phyloP scores from a whole-genome alignment of 352 stramenopile species.

The Phytophthora europaea region DNA sequence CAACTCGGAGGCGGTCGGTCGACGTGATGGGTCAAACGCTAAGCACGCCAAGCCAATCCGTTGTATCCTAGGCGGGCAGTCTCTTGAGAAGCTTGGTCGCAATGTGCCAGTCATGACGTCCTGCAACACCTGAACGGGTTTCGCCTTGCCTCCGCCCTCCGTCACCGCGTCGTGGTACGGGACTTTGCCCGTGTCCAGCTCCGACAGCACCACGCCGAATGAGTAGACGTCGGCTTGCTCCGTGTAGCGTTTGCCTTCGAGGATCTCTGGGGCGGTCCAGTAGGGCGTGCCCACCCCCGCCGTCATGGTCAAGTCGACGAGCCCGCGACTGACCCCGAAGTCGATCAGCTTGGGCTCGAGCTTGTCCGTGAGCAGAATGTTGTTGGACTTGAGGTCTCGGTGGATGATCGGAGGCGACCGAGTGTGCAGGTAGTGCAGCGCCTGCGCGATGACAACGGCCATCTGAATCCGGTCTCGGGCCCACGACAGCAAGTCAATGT shows the following conservation, averaged over 20 bases:
- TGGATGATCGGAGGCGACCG: constrained; percentile 43
- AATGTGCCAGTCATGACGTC: constrained; percentile 49
- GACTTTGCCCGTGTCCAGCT: constrained; percentile 44
- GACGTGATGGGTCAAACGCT: neutral
- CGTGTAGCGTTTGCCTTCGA: constrained; percentile 60
- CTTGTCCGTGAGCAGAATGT: constrained; percentile 76
- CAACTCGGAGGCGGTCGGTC: neutral
- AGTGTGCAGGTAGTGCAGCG: constrained; percentile 45
- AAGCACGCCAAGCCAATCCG: constrained; percentile 33
- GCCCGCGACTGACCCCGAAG: constrained; percentile 72
- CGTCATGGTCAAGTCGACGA: constrained; percentile 44
- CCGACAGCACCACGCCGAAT: constrained; percentile 64
- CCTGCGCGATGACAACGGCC: constrained; percentile 52
- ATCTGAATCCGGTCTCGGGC: constrained; percentile 48
- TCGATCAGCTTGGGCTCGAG: constrained; percentile 83
- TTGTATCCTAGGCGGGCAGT: constrained; percentile 47
- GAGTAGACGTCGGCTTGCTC: constrained; percentile 72
- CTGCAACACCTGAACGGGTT: constrained; percentile 50
- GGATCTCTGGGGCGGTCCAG: constrained; percentile 83
- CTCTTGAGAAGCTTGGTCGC: constrained; percentile 46
- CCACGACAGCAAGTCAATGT: constrained; percentile 42
- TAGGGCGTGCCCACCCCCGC: constrained; percentile 82
- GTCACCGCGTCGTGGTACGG: constrained; percentile 35
- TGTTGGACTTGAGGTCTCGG: constrained; percentile 47
- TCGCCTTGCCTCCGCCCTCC: constrained; percentile 6